Percentiles rank a stretch among this genome's conserved stretches.
phyloP scores from a whole-genome alignment of 495 filamentous ascomycete species.

The Chaetomium cochliodes region DNA sequence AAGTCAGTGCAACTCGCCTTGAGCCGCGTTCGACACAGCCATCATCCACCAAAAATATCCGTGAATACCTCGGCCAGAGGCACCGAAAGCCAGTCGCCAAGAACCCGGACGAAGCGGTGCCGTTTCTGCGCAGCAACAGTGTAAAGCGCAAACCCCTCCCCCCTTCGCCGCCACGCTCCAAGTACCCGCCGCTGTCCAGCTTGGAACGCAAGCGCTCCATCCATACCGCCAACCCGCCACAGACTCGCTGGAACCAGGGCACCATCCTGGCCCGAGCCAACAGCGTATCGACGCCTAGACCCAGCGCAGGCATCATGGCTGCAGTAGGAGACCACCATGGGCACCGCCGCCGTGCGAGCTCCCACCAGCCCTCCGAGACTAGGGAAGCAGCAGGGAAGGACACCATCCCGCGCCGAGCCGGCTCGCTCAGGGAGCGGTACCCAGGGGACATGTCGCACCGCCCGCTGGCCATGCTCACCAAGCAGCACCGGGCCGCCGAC shows the following conservation, averaged over 20 bases:
- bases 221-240: slow-evolving; percentile 29
- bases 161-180: slow-evolving; percentile 21
- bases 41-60: slow-evolving; percentile 33
- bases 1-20: slow-evolving; percentile 32
- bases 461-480: slow-evolving; percentile 60
- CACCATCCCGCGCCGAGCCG: slow-evolving; percentile 38
- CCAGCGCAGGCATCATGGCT: slow-evolving; percentile 14
- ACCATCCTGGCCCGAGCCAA: slow-evolving; percentile 32
- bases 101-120: slow-evolving; percentile 20
- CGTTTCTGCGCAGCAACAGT: slow-evolving; percentile 27
- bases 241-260: slow-evolving; percentile 33
- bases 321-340: slow-evolving; percentile 10
- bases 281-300: slow-evolving; percentile 30
- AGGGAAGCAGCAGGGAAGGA: slow-evolving; percentile 8
- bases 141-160: slow-evolving; percentile 19
- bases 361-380: slow-evolving; percentile 25
- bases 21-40: slow-evolving; percentile 35
- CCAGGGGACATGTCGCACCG: slow-evolving; percentile 60
- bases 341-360: slow-evolving; percentile 23
- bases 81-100: slow-evolving; percentile 11
- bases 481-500: slow-evolving; percentile 59
- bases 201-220: slow-evolving; percentile 26
- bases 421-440: slow-evolving; percentile 57
- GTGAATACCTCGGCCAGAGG: background rate
- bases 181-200: slow-evolving; percentile 8